phyloP scores from a whole-genome alignment of 345 rosid genomes.

The Geranium rotundifolium region DNA sequence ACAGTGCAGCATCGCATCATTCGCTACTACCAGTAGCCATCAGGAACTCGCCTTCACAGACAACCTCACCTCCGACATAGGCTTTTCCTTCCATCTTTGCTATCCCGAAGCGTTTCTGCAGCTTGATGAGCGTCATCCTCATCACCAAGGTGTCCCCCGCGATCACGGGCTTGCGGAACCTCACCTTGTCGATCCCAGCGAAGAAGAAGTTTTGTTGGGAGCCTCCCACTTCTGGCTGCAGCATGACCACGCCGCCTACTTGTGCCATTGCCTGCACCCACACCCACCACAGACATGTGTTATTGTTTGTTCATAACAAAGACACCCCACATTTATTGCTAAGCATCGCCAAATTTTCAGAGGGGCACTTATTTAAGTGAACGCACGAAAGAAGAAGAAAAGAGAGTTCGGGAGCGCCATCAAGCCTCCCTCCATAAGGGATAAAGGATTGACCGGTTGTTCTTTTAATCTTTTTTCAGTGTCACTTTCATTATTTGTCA shows the following conservation, averaged over 20 bases:
- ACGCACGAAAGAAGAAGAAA: too few relatives aligned
- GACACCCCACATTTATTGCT: too few relatives aligned
- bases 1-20: too few relatives aligned
- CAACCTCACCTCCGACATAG: conserved; percentile 71
- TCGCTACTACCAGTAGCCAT: conserved; percentile 62
- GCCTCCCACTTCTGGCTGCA: conserved; percentile 86
- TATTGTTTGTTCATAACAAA: too few relatives aligned
- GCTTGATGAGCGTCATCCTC: conserved; percentile 85
- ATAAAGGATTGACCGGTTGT: too few relatives aligned
- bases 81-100: conserved; percentile 99
- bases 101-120: conserved; percentile 81
- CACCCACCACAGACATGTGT: conserved; percentile 11
- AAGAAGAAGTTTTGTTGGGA: conserved; percentile 74
- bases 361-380: too few relatives aligned
- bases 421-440: too few relatives aligned
- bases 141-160: conserved; percentile 92
- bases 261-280: conserved; percentile 83
- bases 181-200: conserved; percentile 84
- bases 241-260: conserved; percentile 88
- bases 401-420: too few relatives aligned
- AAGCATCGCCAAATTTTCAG: too few relatives aligned
- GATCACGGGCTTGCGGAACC: conserved; percentile 90
- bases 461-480: too few relatives aligned
- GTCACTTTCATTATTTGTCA: too few relatives aligned
- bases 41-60: conserved; percentile 91